Conservation (phyloP, 2,329 filamentous ascomycete species). For the Neurospora sp. region DNA sequence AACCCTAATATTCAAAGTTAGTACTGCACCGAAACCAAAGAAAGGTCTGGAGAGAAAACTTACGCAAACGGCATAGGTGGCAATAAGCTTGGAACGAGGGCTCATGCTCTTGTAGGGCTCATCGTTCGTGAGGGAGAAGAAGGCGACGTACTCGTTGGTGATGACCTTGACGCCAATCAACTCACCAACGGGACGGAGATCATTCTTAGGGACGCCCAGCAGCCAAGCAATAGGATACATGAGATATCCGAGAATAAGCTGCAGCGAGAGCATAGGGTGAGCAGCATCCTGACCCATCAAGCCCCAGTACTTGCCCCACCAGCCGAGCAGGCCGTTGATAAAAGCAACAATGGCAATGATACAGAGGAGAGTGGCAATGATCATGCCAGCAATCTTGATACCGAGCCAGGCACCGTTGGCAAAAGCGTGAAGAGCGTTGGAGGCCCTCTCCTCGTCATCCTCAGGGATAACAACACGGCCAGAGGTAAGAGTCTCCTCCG, state of each 20-base stretch:
- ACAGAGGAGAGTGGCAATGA: constrained; percentile 68
- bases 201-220: constrained; percentile 60
- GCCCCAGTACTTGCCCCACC: constrained; percentile 75
- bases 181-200: constrained; percentile 62
- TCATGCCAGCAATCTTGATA: constrained; percentile 80
- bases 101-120: constrained; percentile 48
- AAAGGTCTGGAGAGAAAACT: constrained; percentile 28
- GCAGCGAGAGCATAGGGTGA: constrained; percentile 45
- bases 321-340: constrained; percentile 66
- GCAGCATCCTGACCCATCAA: constrained; percentile 50
- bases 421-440: constrained; percentile 77
- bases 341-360: constrained; percentile 71
- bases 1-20: constrained; percentile 33
- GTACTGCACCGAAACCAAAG: constrained; percentile 7
- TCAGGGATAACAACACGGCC: constrained; percentile 74
- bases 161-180: constrained; percentile 77
- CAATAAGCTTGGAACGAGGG: constrained; percentile 66
- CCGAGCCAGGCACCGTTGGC: constrained; percentile 78
- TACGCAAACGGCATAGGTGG: constrained; percentile 72
- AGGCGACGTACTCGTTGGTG: constrained; percentile 72
- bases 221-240: constrained; percentile 73
- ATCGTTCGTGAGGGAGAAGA: constrained; percentile 36
- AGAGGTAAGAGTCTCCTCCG: constrained; percentile 74
- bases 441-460: constrained; percentile 63
- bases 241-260: constrained; percentile 68